Conservation (phyloP, 768 basidiomycete genomes). For the Tephrocybe rancida region DNA sequence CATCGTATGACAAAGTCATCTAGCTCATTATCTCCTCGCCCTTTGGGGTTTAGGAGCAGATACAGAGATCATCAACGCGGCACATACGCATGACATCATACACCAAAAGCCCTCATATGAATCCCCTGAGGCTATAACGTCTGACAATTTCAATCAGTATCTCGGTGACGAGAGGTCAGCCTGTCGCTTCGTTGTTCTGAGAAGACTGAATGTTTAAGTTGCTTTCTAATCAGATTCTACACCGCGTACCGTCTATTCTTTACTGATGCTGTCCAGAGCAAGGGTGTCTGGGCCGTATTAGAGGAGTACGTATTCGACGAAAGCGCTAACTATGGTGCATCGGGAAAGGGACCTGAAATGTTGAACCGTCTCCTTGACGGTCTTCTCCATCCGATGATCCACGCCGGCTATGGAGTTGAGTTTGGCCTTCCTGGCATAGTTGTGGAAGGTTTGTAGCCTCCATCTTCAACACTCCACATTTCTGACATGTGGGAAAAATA, state of each 20-base stretch:
- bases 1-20: slow-evolving; percentile 37
- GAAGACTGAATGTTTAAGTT: neutral
- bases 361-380: slow-evolving; percentile 49
- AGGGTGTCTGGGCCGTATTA: slow-evolving; percentile 46
- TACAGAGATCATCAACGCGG: slow-evolving; percentile 35
- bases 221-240: slow-evolving; percentile 51
- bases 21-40: slow-evolving; percentile 58
- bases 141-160: slow-evolving; percentile 52
- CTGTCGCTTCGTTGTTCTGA: neutral
- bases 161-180: slow-evolving; percentile 58
- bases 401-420: slow-evolving; percentile 60
- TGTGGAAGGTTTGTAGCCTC: slow-evolving; percentile 47
- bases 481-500: neutral
- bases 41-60: slow-evolving; percentile 64
- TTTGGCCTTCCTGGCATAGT: slow-evolving; percentile 53
- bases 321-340: slow-evolving; percentile 45
- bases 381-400: slow-evolving; percentile 64
- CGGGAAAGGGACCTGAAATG: slow-evolving; percentile 49
- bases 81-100: slow-evolving; percentile 37
- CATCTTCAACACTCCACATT: neutral
- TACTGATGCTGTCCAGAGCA: slow-evolving; percentile 37
- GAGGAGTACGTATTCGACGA: slow-evolving; percentile 65
- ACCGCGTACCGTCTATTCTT: slow-evolving; percentile 63
- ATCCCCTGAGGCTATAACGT: slow-evolving; percentile 48
- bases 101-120: slow-evolving; percentile 38